Percentiles rank a stretch among this genome's conserved stretches.
phyloP scores from a whole-genome alignment of 805 yeast genomes.

The Lachancea thermotolerans region DNA sequence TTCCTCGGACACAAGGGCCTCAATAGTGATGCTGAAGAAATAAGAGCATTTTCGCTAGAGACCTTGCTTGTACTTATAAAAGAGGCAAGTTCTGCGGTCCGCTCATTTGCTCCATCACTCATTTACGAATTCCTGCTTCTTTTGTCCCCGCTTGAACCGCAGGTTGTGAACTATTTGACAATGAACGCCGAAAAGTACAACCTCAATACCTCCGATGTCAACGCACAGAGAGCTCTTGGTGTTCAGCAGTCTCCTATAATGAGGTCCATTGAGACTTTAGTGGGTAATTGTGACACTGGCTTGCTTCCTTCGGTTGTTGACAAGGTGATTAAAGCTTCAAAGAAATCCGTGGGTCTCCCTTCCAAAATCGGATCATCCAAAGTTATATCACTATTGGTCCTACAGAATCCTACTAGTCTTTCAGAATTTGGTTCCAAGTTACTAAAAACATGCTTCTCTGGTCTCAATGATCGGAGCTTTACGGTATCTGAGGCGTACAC shows the following conservation, averaged over 20 bases:
- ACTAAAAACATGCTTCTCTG: slow-evolving; percentile 49
- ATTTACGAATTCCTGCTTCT: slow-evolving; percentile 61
- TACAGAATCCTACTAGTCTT: slow-evolving; percentile 43
- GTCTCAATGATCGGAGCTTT: slow-evolving; percentile 62
- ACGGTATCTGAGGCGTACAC: slow-evolving; percentile 74
- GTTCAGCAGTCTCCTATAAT: slow-evolving; percentile 81
- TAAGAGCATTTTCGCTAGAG: slow-evolving; percentile 64
- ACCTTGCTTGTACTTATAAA: slow-evolving; percentile 68
- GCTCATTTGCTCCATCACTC: slow-evolving; percentile 61
- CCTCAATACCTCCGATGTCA: slow-evolving; percentile 61
- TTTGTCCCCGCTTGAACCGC: slow-evolving; percentile 89
- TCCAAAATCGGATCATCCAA: slow-evolving; percentile 82
- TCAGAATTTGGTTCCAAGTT: slow-evolving; percentile 56
- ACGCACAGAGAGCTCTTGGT: slow-evolving; percentile 65
- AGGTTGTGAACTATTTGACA: slow-evolving; percentile 74
- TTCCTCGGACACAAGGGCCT: slow-evolving; percentile 73
- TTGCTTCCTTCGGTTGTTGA: slow-evolving; percentile 40
- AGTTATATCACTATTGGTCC: slow-evolving; percentile 57
- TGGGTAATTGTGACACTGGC: slow-evolving; percentile 44
- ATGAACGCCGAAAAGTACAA: slow-evolving; percentile 87
- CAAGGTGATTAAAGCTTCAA: slow-evolving; percentile 48
- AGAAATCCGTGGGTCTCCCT: slow-evolving; percentile 78
- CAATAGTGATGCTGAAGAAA: slow-evolving; percentile 80
- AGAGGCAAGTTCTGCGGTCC: slow-evolving; percentile 51
- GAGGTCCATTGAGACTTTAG: slow-evolving; percentile 71